A percentile compares a stretch with the other conserved stretches of the same genome.
These are phyloP conservation scores for Diaporthe longicolla DNA, from an alignment of 2,329 filamentous ascomycete species.

Conservation along the genomic window DNA sequence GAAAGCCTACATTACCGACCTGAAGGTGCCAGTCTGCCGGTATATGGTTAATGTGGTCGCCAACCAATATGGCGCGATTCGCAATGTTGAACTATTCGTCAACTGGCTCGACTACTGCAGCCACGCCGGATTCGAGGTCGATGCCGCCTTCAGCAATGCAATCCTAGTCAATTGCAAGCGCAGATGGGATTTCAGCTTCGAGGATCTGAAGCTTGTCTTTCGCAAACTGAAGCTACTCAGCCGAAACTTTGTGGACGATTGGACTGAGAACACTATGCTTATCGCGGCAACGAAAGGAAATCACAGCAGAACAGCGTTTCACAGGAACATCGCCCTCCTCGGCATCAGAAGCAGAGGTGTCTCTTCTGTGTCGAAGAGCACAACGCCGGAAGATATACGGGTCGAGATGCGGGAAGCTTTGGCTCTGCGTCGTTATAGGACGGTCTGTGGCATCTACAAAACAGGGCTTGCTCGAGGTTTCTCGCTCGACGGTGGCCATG, in stretches of 20 bases:
- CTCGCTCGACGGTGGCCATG: conserved; percentile 56
- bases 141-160: conserved; percentile 56
- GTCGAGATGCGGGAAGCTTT: conserved; percentile 40
- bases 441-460: conserved; percentile 54
- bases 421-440: conserved; percentile 26
- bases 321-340: conserved; percentile 32
- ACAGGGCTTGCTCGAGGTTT: conserved; percentile 53
- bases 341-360: conserved; percentile 26
- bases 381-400: conserved; percentile 28
- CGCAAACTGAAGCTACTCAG: conserved; percentile 51
- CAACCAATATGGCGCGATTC: conserved; percentile 57
- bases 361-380: conserved; percentile 1
- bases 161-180: conserved; percentile 56
- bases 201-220: conserved; percentile 54
- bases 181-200: conserved; percentile 56
- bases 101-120: conserved; percentile 59
- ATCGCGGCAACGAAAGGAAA: conserved; percentile 28
- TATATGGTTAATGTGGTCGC: conserved; percentile 59
- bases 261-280: conserved; percentile 52
- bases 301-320: conserved; percentile 18
- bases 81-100: conserved; percentile 55
- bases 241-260: conserved; percentile 52
- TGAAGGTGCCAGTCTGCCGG: conserved; percentile 54
- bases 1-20: conserved; percentile 52
- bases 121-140: conserved; percentile 52